Percentiles rank a stretch among this genome's conserved stretches.
These are phyloP conservation scores for Musa itinerans DNA, from an alignment of 176 grass and related monocot species.

Conservation along the genomic window DNA sequence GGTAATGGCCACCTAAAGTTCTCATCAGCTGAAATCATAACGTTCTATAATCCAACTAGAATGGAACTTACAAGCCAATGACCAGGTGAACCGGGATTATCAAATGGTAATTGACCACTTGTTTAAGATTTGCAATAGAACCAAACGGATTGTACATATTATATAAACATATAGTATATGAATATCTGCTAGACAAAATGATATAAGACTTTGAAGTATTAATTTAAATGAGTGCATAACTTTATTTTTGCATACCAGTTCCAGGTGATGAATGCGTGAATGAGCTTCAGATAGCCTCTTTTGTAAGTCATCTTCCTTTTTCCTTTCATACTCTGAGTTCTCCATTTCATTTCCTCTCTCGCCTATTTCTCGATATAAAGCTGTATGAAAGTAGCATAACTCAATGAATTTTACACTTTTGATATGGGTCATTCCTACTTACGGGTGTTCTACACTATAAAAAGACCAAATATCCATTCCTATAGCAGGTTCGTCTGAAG, in stretches of 20 bases:
- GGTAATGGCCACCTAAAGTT: too few species aligned
- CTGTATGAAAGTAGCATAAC: slow-evolving; percentile 38
- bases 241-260: slow-evolving; percentile 46
- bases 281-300: slow-evolving; percentile 67
- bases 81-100: too few species aligned
- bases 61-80: too few species aligned
- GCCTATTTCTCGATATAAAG: slow-evolving; percentile 72
- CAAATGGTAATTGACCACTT: too few species aligned
- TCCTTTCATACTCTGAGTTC: slow-evolving; percentile 78
- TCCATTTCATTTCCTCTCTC: slow-evolving; percentile 84
- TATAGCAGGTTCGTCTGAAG: not conserved
- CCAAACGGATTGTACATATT: too few species aligned
- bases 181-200: too few species aligned
- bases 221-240: not conserved
- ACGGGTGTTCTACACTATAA: not conserved
- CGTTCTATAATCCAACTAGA: too few species aligned
- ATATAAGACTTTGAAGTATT: too few species aligned
- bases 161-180: too few species aligned
- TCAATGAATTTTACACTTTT: slow-evolving; percentile 9
- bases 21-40: too few species aligned
- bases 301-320: slow-evolving; percentile 84
- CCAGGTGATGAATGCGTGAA: slow-evolving; percentile 51
- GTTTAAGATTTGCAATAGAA: too few species aligned
- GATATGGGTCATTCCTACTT: slow-evolving; percentile 2
- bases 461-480: not conserved